Conservation (phyloP, 2,329 filamentous ascomycete species). For the Chaetothyriales sp. region DNA sequence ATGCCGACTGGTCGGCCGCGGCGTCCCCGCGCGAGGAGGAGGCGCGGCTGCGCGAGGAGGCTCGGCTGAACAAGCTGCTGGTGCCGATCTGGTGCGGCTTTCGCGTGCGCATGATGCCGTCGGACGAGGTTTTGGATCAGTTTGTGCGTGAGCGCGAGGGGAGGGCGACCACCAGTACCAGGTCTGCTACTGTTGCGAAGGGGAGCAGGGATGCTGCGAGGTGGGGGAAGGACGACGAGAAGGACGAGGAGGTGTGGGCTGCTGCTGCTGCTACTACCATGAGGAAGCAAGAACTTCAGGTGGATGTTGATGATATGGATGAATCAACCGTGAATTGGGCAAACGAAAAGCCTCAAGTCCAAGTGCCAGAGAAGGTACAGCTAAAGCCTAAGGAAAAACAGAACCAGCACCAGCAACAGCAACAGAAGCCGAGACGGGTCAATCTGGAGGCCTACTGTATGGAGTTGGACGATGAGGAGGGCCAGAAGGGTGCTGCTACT, state of each 20-base stretch:
- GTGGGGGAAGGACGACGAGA: not conserved
- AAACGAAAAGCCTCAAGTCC: too few relatives aligned
- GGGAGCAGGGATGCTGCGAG: not conserved
- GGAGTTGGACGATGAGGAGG: not conserved
- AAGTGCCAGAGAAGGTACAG: too few relatives aligned
- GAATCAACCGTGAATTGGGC: not conserved
- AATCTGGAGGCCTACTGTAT: not conserved
- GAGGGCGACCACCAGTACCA: too few relatives aligned
- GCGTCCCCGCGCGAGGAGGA: slow-evolving; percentile 2
- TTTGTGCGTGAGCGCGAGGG: slow-evolving; percentile 9
- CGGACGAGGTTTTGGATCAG: slow-evolving; percentile 6
- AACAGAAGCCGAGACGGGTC: not conserved
- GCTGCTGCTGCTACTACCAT: too few relatives aligned
- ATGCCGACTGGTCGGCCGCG: slow-evolving; percentile 2
- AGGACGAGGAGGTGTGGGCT: not conserved
- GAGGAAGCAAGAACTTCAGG: too few relatives aligned
- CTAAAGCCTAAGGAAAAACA: not conserved
- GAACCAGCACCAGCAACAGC: not conserved
- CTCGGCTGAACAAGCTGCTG: slow-evolving; percentile 15
- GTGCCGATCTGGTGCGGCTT: slow-evolving; percentile 17
- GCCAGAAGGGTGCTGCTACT: too few relatives aligned
- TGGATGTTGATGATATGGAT: not conserved
- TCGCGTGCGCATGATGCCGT: slow-evolving; percentile 14
- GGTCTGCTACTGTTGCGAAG: too few relatives aligned
- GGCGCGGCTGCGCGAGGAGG: slow-evolving; percentile 11